Evolutionary conservation across 306 rosid species (phyloP).

Genomic region (Crataegus laevigata): DNA sequence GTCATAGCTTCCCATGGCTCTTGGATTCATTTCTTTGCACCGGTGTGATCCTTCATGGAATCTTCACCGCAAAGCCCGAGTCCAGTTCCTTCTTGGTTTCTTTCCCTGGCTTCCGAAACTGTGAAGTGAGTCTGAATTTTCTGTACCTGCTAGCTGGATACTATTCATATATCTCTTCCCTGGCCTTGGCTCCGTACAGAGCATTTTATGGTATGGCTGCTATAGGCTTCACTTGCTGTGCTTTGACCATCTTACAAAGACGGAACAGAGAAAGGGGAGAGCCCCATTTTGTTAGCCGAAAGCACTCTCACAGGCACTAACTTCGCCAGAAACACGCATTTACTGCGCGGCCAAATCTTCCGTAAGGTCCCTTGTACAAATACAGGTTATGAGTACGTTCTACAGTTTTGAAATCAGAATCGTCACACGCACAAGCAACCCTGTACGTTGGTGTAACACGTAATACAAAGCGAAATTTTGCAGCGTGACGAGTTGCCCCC

Average conservation of each 20-base stretch:
- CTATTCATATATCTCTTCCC: constrained; percentile 59
- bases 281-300: constrained; percentile 43
- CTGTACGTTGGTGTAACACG: constrained; percentile 4
- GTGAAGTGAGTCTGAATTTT: constrained; percentile 45
- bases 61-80: constrained; percentile 64
- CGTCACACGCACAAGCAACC: constrained; percentile 2
- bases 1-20: constrained; percentile 68
- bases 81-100: constrained; percentile 54
- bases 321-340: constrained; percentile 3
- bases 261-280: constrained; percentile 45
- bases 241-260: constrained; percentile 44
- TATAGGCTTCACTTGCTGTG: constrained; percentile 55
- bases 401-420: constrained; percentile 17
- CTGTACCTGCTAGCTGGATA: constrained; percentile 74
- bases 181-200: constrained; percentile 66
- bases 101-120: constrained; percentile 32
- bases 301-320: constrained; percentile 76
- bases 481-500: constrained; percentile 11
- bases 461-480: constrained; percentile 2
- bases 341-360: not conserved
- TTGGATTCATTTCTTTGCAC: constrained; percentile 73
- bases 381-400: not conserved
- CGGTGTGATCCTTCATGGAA: constrained; percentile 82
- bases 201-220: constrained; percentile 64
- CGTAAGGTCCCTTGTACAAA: not conserved